A percentile compares a stretch with the other conserved stretches of the same genome.
These are phyloP conservation scores for Marasmius tenuissimus DNA, from an alignment of 1,284 basidiomycete genomes.

Conservation along the genomic window DNA sequence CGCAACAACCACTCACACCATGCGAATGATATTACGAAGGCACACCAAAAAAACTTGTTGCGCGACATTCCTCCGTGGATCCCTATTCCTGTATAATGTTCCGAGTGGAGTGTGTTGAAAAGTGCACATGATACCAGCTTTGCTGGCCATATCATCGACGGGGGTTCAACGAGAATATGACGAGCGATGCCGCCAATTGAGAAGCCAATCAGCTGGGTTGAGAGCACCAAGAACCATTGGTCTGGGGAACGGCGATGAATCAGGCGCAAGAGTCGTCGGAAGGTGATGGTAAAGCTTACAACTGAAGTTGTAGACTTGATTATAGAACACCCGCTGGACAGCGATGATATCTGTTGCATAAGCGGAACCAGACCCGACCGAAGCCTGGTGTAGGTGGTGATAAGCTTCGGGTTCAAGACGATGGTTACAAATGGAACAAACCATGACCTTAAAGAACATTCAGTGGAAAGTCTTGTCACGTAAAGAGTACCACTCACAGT, in stretches of 20 bases:
- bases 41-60: conserved; percentile 67
- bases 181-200: conserved; percentile 68
- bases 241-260: conserved; percentile 8
- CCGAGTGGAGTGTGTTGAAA: conserved; percentile 63
- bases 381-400: conserved; percentile 27
- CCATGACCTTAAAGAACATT: conserved; percentile 47
- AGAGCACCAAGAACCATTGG: conserved; percentile 67
- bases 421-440: conserved; percentile 33
- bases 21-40: conserved; percentile 48
- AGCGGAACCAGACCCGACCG: conserved; percentile 41
- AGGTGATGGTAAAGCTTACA: conserved; percentile 36
- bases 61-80: conserved; percentile 68
- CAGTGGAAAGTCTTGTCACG: background rate
- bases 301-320: conserved; percentile 47
- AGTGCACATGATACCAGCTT: conserved; percentile 74
- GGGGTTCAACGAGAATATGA: conserved; percentile 71
- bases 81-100: conserved; percentile 63
- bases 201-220: conserved; percentile 76
- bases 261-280: background rate
- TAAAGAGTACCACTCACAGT: conserved; percentile 15
- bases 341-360: conserved; percentile 63
- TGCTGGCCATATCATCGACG: conserved; percentile 84
- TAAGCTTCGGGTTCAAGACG: conserved; percentile 31
- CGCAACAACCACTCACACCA: conserved; percentile 58
- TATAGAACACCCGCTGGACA: conserved; percentile 58